Evolutionary conservation across 208 protist species (phyloP), one percentile per base, ranked within the genome.

Genomic region (Tritrichomonas musculus): DNA sequence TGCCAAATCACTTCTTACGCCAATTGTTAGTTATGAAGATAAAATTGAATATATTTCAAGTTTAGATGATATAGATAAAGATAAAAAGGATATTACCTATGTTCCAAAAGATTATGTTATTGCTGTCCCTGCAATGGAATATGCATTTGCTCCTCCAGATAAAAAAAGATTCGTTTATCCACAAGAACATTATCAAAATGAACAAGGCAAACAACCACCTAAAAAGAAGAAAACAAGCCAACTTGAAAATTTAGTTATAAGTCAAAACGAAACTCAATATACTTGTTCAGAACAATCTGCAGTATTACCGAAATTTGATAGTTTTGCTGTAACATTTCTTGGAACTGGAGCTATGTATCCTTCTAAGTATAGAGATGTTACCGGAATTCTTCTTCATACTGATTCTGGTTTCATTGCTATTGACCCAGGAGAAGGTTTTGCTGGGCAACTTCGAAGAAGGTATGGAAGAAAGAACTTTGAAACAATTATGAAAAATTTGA

Each of bases 371-470:
- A 41, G 77, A 25, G 57, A 88, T 50, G 77, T 57, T 39, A 20
- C 77, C 20, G 77, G 47, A 53, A 88, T 88, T 20, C 30, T 60
- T 33, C 9, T 88, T 9, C 77, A 88, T 30, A 88, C 77, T 17
- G 0, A 30, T 39, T 44, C 44, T 39, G 77, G 77, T 13, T 88
- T 39, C 47, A 49, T 88, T 39, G 47, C 57, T 60, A 25, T 57
- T 57, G 77, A 88, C 17, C 47, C 77, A 36, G 41, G 77, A 17
- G 77, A 88, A 88, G 77, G 77, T 20, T 88, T 88, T 36, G 47
- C 47, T 41, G 41, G 20, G 8, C 77, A 88, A 88, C 44, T 88
- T 13, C 25, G 0, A 36, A 5, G 47, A 0, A 49, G 30, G 8
- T 88, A 39, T 57, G 77, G 77, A 39, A 33, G 0, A 1, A n/a